phyloP scores from a whole-genome alignment of 2,329 filamentous ascomycete genomes.

The Dryadomyces quercivorus region DNA sequence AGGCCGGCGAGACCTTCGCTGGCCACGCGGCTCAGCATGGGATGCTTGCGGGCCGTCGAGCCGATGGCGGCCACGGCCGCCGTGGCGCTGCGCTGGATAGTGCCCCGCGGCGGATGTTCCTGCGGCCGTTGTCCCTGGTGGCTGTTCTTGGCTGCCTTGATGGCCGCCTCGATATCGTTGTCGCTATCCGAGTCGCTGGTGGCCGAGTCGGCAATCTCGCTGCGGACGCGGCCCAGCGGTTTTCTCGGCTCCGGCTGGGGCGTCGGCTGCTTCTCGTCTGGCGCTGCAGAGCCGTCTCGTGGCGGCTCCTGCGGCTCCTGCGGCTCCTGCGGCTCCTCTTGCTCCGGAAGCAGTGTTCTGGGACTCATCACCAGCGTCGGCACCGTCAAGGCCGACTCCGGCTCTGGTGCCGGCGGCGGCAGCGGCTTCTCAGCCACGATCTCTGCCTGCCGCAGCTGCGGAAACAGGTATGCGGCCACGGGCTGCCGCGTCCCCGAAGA shows the following conservation, averaged over 20 bases:
- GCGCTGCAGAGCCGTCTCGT: too few relatives aligned
- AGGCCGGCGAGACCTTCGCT: slow-evolving; percentile 11
- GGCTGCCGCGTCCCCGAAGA: slow-evolving; percentile 37
- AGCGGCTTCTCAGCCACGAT: slow-evolving; percentile 6
- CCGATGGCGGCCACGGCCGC: slow-evolving; percentile 10
- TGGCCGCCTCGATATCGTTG: slow-evolving; percentile 4
- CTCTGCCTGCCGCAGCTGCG: slow-evolving; percentile 26
- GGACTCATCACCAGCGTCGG: slow-evolving; percentile 7
- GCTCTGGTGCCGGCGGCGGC: not conserved
- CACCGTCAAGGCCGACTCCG: slow-evolving; percentile 5
- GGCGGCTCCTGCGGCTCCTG: slow-evolving; percentile 2
- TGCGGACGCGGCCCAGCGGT: slow-evolving; percentile 21
- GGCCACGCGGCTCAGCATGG: slow-evolving; percentile 4
- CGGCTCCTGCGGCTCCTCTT: slow-evolving; percentile 4
- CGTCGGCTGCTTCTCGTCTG: too few relatives aligned
- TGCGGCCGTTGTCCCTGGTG: slow-evolving; percentile 11
- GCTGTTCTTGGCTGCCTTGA: slow-evolving; percentile 4
- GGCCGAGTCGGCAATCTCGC: slow-evolving; percentile 31
- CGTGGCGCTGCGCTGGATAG: slow-evolving; percentile 14
- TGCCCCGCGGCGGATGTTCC: not conserved
- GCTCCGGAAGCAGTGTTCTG: not conserved
- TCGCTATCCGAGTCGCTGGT: slow-evolving; percentile 15
- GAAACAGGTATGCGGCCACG: slow-evolving; percentile 33
- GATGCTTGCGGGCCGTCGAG: not conserved
- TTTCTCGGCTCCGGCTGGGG: slow-evolving; percentile 9